Conservation (phyloP, 1,139 yeast species). For the Geotrichum aggregatum region DNA sequence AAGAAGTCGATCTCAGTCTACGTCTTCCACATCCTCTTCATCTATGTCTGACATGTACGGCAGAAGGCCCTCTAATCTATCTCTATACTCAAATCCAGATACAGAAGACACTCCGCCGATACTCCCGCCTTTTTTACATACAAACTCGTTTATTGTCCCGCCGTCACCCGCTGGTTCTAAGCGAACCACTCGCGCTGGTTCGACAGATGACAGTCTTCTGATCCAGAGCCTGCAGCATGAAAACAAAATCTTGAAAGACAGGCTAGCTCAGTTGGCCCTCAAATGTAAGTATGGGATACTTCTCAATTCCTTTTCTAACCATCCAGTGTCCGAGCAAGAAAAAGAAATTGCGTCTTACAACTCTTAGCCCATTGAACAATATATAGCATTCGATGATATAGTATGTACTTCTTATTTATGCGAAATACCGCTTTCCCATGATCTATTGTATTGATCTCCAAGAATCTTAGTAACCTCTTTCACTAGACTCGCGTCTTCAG, state of each 20-base stretch:
- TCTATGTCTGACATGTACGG: slow-evolving; percentile 25
- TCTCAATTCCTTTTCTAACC: slow-evolving; percentile 1
- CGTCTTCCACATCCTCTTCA: slow-evolving; percentile 21
- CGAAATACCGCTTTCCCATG: slow-evolving; percentile 68
- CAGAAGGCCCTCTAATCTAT: slow-evolving; percentile 31
- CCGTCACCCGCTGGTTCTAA: too few relatives aligned
- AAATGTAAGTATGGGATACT: slow-evolving; percentile 21
- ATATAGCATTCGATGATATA: too few relatives aligned
- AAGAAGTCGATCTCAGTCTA: background rate
- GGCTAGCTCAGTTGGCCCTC: slow-evolving; percentile 2
- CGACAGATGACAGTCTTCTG: background rate
- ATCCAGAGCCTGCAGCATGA: background rate
- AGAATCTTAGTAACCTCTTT: slow-evolving; percentile 46
- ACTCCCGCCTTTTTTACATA: too few relatives aligned
- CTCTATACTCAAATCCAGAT: slow-evolving; percentile 28
- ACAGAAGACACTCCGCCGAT: slow-evolving; percentile 25
- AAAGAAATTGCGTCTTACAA: slow-evolving; percentile 30
- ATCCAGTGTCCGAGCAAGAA: slow-evolving; percentile 32
- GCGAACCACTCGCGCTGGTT: too few relatives aligned
- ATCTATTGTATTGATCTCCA: slow-evolving; percentile 55
- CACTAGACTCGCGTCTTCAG: slow-evolving; percentile 46
- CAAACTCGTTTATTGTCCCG: too few relatives aligned
- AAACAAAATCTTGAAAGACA: slow-evolving; percentile 1
- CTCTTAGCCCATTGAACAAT: too few relatives aligned
- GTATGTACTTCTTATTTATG: slow-evolving; percentile 23